Base-by-base conservation (phyloP, 768 basidiomycete species). In the Amanita pseudoporphyria region DNA sequence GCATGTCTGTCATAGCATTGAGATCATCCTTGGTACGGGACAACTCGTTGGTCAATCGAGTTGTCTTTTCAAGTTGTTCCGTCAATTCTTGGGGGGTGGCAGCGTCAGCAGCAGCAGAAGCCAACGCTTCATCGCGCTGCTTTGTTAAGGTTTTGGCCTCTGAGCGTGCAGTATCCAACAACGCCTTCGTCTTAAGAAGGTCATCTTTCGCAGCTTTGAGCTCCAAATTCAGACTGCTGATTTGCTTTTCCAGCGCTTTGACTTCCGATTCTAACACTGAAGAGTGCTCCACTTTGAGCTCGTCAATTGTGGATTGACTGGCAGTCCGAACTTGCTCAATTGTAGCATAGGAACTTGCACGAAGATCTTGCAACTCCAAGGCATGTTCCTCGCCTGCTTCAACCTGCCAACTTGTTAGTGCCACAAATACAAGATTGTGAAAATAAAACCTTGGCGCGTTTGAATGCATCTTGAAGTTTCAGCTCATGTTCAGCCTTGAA, bases 131-230 rank as follows among this genome's bases (percentile, higher is more conserved):
- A 56, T 87, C 84, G 16, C 84, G 72, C 59, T 90, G 84, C 16
- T 71, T 63, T 41, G 72, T 78, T 33, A 88, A 64, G 14, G 54
- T 69, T 50, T 78, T 77, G 5, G 79, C 63, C 55, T 89, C 84
- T 3, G 69, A 60, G 24, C 71, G 71, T 26, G 77, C 67, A 5
- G 74, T 52, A 16, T 81, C 73, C 6, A 82, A 58, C 21, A 76
- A 65, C 1, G 75, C 60, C 62, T 92, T 91, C 5, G 84, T 73
- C 69, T 89, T 91, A 2, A 72, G 59, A 31, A 93, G 79, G 61
- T 91, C 88, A 53, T 92, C 88, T 58, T 83, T 79, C 0, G 90
- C 88, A 12, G 88, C 90, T 58, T 84, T 88, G 37, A 92, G 75
- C 56, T 91, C 87, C 26, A 90, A 67, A 49, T 68, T 77, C 53